A percentile compares a stretch with the other conserved stretches of the same genome.
Conservation (phyloP, 345 rosid species). For the Pistacia integerrima region DNA sequence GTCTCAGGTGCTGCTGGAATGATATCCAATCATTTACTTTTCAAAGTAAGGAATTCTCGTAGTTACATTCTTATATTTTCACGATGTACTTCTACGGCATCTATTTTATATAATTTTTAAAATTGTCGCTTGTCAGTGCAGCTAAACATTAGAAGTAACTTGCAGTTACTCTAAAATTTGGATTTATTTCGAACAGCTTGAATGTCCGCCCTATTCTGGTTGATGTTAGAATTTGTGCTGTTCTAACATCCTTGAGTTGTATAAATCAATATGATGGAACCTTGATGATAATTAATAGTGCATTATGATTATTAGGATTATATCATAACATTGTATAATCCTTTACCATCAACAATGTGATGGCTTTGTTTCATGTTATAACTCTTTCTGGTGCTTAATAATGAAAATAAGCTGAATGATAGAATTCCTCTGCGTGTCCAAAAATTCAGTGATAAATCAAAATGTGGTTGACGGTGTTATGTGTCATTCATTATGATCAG, state of each 20-base stretch:
- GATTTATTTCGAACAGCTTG: not conserved
- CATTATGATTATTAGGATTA: not conserved
- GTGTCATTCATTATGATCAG: not conserved
- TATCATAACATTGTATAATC: not conserved
- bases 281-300: not conserved
- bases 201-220: not conserved
- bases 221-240: constrained; percentile 4
- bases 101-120: not conserved
- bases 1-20: constrained; percentile 99
- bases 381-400: not conserved
- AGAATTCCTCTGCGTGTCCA: not conserved
- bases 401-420: constrained; percentile 3
- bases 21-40: constrained; percentile 94
- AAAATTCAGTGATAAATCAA: not conserved
- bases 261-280: not conserved
- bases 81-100: not conserved
- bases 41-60: constrained; percentile 62
- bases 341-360: too few relatives aligned
- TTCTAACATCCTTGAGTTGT: constrained; percentile 9
- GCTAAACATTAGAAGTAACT: not conserved
- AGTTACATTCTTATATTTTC: not conserved
- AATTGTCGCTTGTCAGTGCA: not conserved
- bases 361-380: not conserved
- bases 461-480: not conserved
- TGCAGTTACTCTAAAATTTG: not conserved